Conservation (phyloP, 2,329 filamentous ascomycete species). For the Apiospora kogelbergensis region DNA sequence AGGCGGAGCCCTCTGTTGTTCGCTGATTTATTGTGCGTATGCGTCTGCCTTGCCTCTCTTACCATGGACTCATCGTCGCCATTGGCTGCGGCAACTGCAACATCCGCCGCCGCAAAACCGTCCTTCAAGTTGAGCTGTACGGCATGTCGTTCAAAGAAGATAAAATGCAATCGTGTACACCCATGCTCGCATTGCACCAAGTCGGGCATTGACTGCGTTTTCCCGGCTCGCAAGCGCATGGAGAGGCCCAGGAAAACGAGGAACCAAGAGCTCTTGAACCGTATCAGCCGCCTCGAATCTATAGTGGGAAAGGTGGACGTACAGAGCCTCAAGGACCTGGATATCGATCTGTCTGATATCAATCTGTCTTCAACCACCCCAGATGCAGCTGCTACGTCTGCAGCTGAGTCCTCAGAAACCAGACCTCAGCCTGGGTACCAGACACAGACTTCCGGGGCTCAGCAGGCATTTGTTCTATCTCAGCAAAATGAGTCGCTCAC, state of each 20-base stretch:
- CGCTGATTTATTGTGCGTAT: not conserved
- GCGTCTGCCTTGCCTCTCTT: not conserved
- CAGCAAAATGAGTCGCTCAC: constrained; percentile 18
- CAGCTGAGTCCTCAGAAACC: not conserved
- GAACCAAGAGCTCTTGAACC: constrained; percentile 44
- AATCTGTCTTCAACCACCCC: not conserved
- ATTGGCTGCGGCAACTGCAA: not conserved
- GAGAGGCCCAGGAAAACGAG: constrained; percentile 40
- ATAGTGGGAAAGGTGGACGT: constrained; percentile 46
- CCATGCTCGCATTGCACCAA: constrained; percentile 57
- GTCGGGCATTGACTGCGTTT: constrained; percentile 46
- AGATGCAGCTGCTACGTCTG: constrained; percentile 8
- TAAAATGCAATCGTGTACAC: constrained; percentile 57
- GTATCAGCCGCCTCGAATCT: constrained; percentile 43
- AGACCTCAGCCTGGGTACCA: not conserved
- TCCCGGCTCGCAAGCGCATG: constrained; percentile 44
- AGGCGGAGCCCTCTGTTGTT: not conserved
- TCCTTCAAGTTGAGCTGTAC: constrained; percentile 47
- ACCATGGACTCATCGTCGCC: constrained; percentile 1
- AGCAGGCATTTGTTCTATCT: not conserved
- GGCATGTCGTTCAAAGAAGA: constrained; percentile 62
- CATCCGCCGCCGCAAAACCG: not conserved
- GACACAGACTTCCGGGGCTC: not conserved
- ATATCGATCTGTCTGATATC: constrained; percentile 11
- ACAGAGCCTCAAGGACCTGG: constrained; percentile 18